phyloP scores from a whole-genome alignment of 148 eudicot species.

The Agrostemma githago region DNA sequence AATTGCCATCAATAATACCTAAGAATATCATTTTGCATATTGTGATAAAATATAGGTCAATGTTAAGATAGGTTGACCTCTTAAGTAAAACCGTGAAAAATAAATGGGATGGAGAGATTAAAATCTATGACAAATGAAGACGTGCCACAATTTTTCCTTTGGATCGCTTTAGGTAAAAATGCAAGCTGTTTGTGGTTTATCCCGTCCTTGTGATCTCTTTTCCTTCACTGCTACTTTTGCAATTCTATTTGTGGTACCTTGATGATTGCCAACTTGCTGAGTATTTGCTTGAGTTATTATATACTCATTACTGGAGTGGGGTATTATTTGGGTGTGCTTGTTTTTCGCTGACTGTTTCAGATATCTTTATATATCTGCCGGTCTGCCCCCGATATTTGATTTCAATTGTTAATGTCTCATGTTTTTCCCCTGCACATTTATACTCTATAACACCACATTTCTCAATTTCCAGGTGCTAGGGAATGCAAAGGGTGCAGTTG shows the following conservation, averaged over 20 bases:
- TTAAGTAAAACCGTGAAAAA: no score
- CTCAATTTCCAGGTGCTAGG: constrained; percentile 62
- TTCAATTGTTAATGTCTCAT: neutral
- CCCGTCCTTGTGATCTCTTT: no score
- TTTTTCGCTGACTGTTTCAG: neutral
- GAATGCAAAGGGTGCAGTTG: constrained; percentile 93
- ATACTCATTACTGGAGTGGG: neutral
- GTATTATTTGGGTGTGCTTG: neutral
- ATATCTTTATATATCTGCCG: neutral
- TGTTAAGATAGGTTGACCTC: neutral
- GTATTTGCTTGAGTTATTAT: neutral
- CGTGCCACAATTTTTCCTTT: neutral
- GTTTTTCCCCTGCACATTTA: neutral
- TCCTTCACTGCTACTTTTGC: neutral
- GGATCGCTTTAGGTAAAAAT: neutral
- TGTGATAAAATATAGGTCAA: neutral
- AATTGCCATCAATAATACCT: neutral
- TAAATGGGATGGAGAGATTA: neutral
- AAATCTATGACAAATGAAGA: neutral
- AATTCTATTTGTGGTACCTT: neutral
- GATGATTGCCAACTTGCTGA: neutral
- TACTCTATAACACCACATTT: constrained; percentile 4
- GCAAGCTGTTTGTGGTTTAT: neutral
- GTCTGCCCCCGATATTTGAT: neutral
- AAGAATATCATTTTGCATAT: neutral